phyloP scores from a whole-genome alignment of 352 stramenopile genomes.

The Plasmopara muralis region DNA sequence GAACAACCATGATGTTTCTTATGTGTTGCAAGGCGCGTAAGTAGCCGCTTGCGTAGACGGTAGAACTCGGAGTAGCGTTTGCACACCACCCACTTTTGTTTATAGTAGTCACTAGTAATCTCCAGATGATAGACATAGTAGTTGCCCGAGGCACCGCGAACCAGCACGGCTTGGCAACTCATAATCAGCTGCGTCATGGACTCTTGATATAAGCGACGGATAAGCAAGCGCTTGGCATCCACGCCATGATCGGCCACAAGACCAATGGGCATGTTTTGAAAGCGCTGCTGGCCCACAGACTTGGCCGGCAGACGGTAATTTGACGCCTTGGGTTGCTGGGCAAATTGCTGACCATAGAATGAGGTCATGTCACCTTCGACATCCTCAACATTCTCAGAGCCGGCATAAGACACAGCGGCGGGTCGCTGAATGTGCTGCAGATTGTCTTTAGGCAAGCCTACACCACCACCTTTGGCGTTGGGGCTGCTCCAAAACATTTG shows the following conservation, averaged over 20 bases:
- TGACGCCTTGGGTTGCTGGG: conserved; percentile 14
- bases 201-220: conserved; percentile 69
- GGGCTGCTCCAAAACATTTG: conserved; percentile 72
- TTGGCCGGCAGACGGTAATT: conserved; percentile 20
- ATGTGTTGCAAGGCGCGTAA: conserved; percentile 52
- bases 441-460: conserved; percentile 16
- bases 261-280: conserved; percentile 50
- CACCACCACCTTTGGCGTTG: conserved; percentile 30
- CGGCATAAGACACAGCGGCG: conserved; percentile 33
- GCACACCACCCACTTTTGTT: conserved; percentile 85
- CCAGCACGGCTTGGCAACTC: conserved; percentile 60
- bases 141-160: conserved; percentile 63
- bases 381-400: conserved; percentile 34
- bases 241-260: conserved; percentile 47
- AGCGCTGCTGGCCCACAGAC: conserved; percentile 22
- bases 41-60: conserved; percentile 64
- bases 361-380: conserved; percentile 33
- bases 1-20: conserved; percentile 47
- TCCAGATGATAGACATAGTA: conserved; percentile 85
- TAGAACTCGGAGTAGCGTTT: conserved; percentile 86
- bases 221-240: conserved; percentile 60
- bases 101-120: conserved; percentile 86
- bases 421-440: conserved; percentile 24
- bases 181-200: conserved; percentile 73
- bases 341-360: conserved; percentile 31